Evolutionary conservation across 805 yeast species (phyloP), one percentile per base, ranked within the genome.

Genomic region (Starmerella khaoyaiensis): DNA sequence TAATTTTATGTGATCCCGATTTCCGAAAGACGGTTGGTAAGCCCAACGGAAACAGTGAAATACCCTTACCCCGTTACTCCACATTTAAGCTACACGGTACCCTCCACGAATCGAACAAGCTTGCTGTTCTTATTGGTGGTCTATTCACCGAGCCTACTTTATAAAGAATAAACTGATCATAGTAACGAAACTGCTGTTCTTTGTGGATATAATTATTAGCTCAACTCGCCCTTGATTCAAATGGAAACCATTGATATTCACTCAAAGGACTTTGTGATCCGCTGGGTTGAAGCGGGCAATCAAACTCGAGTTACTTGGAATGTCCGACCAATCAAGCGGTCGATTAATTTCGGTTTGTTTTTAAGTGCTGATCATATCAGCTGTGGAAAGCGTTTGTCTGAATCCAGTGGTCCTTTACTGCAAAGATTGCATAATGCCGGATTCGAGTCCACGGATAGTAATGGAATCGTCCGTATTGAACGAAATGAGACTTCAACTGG

Each of bases 221-320:
- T 11, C 21, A 4, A 16, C 4, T 5, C 5, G 18, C 18, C 5
- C 18, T 11, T 20, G 4, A 12, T 1, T n/a, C 24, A 24, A 15
- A 81, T 84, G 95, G 97, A 87, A 59, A 76, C 84, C 2, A 69
- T 90, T 33, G 96, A 87, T 58, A 74, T 90, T 18, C 93, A 86
- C 50, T 76, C 93, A 34, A 79, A 82, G 57, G 79, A 90, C 40
- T 87, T 81, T 52, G 72, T 84, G 44, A 80, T 86, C 52, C 82
- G 87, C 50, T 90, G 97, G 97, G 74, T 86, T 37, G 71, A 74
- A 44, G 79, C 80, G 5, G 78, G 80, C 0, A 78, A 72, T 27
- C 69, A 74, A 41, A 69, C 76, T 21, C 56, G 65, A 15, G 69
- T 87, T 30, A 71, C 71, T 44, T 87, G 90, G 79, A 86, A 79